Conservation (phyloP, 305 asterid genomes). For the Fraxinus greggii region DNA sequence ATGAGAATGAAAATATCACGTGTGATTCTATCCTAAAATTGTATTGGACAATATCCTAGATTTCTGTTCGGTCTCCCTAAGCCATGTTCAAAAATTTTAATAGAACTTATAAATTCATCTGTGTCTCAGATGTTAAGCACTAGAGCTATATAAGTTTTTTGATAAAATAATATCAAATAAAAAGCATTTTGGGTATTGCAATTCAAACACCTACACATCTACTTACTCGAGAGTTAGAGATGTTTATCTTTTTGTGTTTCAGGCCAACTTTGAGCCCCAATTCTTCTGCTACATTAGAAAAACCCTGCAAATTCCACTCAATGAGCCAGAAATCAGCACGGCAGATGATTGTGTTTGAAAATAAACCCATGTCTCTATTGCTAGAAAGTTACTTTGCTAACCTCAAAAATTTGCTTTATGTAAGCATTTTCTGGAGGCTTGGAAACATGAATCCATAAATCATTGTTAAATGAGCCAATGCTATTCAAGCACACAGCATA, state of each 20-base stretch:
- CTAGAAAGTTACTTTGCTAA: constrained; percentile 26
- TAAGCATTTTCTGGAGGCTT: constrained; percentile 93
- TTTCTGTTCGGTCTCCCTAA: background rate
- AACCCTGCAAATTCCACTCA: constrained; percentile 54
- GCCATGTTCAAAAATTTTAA: constrained; percentile 1
- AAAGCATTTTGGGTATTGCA: background rate
- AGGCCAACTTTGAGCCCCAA: constrained; percentile 74
- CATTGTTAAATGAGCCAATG: constrained; percentile 63
- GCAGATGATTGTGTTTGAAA: constrained; percentile 9
- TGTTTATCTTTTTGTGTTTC: constrained; percentile 97
- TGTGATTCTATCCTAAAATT: constrained; percentile 7
- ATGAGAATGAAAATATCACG: background rate
- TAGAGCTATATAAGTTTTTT: constrained; percentile 8
- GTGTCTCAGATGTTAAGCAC: background rate
- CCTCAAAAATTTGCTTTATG: constrained; percentile 93
- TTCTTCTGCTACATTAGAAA: constrained; percentile 70
- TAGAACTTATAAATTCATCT: background rate
- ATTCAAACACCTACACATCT: constrained; percentile 13
- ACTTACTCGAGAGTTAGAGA: constrained; percentile 93
- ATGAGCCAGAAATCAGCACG: constrained; percentile 27
- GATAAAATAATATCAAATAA: background rate
- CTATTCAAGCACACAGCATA: constrained; percentile 93
- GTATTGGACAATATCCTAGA: background rate
- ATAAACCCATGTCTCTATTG: background rate
- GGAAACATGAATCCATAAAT: constrained; percentile 85